These are phyloP conservation scores for Excoecaria cochinchinensis DNA, from an alignment of 345 rosid species.

Conservation along the genomic window DNA sequence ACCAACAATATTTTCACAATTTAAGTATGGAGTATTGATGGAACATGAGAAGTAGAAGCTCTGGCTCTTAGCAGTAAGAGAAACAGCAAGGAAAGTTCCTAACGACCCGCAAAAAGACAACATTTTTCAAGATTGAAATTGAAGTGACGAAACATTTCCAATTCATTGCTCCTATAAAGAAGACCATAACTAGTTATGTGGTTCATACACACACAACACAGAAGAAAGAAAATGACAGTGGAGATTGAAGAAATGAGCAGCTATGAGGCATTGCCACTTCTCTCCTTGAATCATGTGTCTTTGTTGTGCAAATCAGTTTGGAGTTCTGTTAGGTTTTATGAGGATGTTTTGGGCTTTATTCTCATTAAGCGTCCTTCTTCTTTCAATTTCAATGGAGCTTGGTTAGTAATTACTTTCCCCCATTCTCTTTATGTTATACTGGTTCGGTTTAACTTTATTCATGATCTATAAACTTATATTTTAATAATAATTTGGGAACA, in stretches of 20 bases:
- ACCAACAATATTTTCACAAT: too few relatives aligned
- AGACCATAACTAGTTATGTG: conserved; percentile 2
- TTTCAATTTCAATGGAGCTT: conserved; percentile 61
- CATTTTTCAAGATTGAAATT: conserved; percentile 7
- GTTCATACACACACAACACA: background rate
- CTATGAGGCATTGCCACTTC: conserved; percentile 41
- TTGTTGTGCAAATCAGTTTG: conserved; percentile 49
- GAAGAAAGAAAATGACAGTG: background rate
- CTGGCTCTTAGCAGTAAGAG: background rate
- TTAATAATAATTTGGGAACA: too few relatives aligned
- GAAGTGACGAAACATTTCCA: conserved; percentile 8
- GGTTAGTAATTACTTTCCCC: conserved; percentile 24
- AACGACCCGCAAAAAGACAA: background rate
- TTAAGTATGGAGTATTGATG: too few relatives aligned
- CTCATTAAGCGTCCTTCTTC: conserved; percentile 63
- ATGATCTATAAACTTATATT: too few relatives aligned
- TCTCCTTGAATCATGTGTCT: conserved; percentile 55
- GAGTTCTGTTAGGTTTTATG: conserved; percentile 44
- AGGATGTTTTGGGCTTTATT: conserved; percentile 52
- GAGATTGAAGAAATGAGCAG: conserved; percentile 39
- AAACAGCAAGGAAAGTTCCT: conserved; percentile 47
- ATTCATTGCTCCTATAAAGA: background rate
- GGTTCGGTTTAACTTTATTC: too few relatives aligned
- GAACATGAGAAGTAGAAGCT: too few relatives aligned
- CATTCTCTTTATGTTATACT: too few relatives aligned